A percentile compares a stretch with the other conserved stretches of the same genome.
phyloP scores from a whole-genome alignment of 768 basidiomycete species.

The Russula sp. region DNA sequence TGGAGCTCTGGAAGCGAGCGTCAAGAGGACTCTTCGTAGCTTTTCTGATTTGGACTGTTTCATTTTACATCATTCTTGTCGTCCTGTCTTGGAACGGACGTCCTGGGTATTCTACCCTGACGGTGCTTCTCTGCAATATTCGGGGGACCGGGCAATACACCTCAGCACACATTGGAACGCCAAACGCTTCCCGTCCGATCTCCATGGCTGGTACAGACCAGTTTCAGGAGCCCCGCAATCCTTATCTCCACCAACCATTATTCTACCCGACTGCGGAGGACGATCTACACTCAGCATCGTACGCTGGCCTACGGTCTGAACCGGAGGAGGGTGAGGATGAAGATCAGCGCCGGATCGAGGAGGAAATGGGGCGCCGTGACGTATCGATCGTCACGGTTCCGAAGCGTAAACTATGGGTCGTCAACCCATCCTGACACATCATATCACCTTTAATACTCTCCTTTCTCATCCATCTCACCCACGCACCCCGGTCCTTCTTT shows the following conservation, averaged over 20 bases:
- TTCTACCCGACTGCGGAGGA: constrained; percentile 51
- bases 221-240: constrained; percentile 46
- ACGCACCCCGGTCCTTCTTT: constrained; percentile 9
- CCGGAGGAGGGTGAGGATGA: constrained; percentile 61
- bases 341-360: constrained; percentile 75
- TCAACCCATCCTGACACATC: constrained; percentile 53
- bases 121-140: constrained; percentile 47
- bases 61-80: constrained; percentile 56
- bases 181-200: constrained; percentile 42
- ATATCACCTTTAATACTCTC: not conserved
- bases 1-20: constrained; percentile 57
- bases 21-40: constrained; percentile 56
- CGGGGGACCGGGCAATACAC: constrained; percentile 36
- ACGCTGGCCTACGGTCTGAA: constrained; percentile 44
- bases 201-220: constrained; percentile 43
- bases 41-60: constrained; percentile 59
- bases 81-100: constrained; percentile 55
- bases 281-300: constrained; percentile 42
- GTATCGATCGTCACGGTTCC: constrained; percentile 78
- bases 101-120: constrained; percentile 56
- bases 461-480: not conserved
- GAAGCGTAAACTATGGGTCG: constrained; percentile 68
- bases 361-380: constrained; percentile 77
- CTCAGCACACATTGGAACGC: constrained; percentile 37
- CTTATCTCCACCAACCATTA: constrained; percentile 67